Evolutionary conservation across 768 basidiomycete species (phyloP).

Genomic region (Multifurca ochricompacta): DNA sequence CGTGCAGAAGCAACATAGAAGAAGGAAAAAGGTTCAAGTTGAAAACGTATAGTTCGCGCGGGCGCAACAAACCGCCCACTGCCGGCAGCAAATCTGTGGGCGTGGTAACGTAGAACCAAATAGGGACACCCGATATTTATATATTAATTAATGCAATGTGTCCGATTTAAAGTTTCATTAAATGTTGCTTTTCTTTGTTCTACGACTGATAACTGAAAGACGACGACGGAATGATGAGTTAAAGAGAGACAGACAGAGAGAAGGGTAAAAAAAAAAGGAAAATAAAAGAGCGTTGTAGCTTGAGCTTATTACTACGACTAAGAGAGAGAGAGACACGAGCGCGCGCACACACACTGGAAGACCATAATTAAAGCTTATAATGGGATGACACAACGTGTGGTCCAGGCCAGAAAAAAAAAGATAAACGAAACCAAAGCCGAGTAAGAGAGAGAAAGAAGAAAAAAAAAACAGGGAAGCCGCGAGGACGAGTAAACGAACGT

Average conservation of each 20-base stretch:
- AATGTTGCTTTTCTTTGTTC: neutral
- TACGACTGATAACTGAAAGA: too few relatives aligned
- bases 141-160: too few relatives aligned
- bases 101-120: too few relatives aligned
- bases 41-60: too few relatives aligned
- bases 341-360: neutral
- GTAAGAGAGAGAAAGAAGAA: neutral
- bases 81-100: too few relatives aligned
- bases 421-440: neutral
- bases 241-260: neutral
- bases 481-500: constrained; percentile 6
- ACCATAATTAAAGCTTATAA: constrained; percentile 20
- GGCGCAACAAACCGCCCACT: too few relatives aligned
- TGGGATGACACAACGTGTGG: constrained; percentile 16
- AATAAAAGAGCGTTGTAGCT: constrained; percentile 15
- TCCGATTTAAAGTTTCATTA: too few relatives aligned
- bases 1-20: too few relatives aligned
- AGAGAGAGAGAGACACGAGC: constrained; percentile 8
- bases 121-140: too few relatives aligned
- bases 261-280: neutral
- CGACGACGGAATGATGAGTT: neutral
- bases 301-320: constrained; percentile 5
- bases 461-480: neutral
- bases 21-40: too few relatives aligned
- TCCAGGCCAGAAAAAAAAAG: neutral